These are phyloP conservation scores for Naganishia sp. DNA, from an alignment of 1,284 basidiomycete genomes.

Conservation along the genomic window DNA sequence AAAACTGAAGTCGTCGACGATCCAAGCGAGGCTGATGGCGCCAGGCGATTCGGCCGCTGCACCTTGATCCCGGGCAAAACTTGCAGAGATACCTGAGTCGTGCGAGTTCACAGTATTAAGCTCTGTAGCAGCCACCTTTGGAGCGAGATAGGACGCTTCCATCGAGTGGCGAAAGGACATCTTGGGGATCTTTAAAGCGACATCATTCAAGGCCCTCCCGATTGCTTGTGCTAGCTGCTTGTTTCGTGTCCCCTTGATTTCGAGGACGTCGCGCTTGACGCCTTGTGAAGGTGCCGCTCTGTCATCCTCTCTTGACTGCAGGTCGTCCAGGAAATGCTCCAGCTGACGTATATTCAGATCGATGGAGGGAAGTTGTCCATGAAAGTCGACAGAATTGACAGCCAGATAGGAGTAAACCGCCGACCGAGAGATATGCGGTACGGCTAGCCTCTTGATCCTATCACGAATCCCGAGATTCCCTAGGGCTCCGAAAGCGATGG, in stretches of 20 bases:
- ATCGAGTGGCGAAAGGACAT: slow-evolving; percentile 8
- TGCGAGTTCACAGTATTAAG: not conserved
- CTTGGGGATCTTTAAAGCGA: not conserved
- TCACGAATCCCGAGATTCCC: not conserved
- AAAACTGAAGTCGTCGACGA: not conserved
- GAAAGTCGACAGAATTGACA: slow-evolving; percentile 1
- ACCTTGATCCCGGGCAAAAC: too few species aligned
- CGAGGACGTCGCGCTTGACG: not conserved
- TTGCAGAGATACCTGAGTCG: slow-evolving; percentile 9
- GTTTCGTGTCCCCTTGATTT: not conserved
- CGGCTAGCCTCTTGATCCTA: too few species aligned
- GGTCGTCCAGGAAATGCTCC: not conserved
- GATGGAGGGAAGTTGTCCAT: not conserved
- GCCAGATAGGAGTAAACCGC: not conserved
- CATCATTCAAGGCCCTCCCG: slow-evolving; percentile 5
- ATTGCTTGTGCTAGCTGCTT: slow-evolving; percentile 7
- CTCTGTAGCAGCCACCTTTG: not conserved
- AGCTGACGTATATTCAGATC: slow-evolving; percentile 1
- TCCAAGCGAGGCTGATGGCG: slow-evolving; percentile 1
- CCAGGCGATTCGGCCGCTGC: too few species aligned
- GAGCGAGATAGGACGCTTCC: slow-evolving; percentile 21
- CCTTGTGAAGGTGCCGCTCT: too few species aligned
- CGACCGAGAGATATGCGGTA: not conserved
- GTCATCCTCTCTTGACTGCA: not conserved
- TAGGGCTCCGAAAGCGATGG: slow-evolving; percentile 9